Evolutionary conservation across 164 flowering plant species (phyloP).

Genomic region (Warburgia ugandensis): DNA sequence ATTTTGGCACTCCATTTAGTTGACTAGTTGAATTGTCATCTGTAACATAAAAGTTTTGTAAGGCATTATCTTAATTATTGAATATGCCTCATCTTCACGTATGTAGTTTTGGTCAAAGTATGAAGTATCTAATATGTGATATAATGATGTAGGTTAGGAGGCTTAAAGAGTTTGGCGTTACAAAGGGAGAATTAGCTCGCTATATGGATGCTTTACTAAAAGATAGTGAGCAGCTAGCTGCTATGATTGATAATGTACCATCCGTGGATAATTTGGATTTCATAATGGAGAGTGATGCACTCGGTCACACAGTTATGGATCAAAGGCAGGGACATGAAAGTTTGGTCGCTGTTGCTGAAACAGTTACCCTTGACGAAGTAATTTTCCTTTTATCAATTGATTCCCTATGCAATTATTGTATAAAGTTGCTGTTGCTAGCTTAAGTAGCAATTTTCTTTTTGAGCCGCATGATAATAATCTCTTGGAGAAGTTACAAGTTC

Average conservation of each 20-base stretch:
- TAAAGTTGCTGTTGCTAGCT: no score
- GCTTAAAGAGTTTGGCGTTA: conserved; percentile 97
- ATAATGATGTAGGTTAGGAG: conserved; percentile 67
- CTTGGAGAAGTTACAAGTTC: no score
- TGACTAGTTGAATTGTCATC: neutral
- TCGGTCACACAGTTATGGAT: conserved; percentile 98
- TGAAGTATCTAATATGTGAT: neutral
- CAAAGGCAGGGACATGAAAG: conserved; percentile 92
- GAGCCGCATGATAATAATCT: no score
- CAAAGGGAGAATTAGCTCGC: conserved; percentile 93
- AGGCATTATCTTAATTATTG: neutral
- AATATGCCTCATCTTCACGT: neutral
- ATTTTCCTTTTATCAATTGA: conserved; percentile 2
- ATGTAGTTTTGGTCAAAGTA: neutral
- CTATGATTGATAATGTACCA: conserved; percentile 94
- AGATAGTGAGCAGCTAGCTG: conserved; percentile 98
- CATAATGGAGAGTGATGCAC: conserved; percentile 96
- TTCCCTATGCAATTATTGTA: no score
- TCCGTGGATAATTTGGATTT: conserved; percentile 97
- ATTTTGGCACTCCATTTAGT: no score
- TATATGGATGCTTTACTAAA: conserved; percentile 91
- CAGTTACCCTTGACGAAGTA: conserved; percentile 95
- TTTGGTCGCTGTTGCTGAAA: conserved; percentile 83
- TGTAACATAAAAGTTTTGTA: neutral
- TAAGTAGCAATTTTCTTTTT: no score